phyloP scores from a whole-genome alignment of 1,284 basidiomycete genomes.

The Apiotrichum laibachii region DNA sequence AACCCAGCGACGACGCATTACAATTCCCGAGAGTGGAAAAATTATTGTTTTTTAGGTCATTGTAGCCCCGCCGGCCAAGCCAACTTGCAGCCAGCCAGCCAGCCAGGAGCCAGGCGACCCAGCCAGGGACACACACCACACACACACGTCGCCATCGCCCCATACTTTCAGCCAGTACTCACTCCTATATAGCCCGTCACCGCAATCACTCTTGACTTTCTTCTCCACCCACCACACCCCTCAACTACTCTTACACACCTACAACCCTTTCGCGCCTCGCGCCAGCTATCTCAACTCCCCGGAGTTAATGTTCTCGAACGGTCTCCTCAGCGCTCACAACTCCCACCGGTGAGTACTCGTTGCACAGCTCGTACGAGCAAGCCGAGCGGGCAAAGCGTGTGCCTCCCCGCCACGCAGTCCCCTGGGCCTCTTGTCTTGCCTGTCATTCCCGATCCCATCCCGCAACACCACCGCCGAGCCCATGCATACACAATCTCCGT shows the following conservation, averaged over 20 bases:
- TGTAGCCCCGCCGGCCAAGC: no score
- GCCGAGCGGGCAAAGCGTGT: neutral
- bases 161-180: no score
- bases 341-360: slow-evolving; percentile 38
- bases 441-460: no score
- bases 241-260: neutral
- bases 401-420: no score
- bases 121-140: no score
- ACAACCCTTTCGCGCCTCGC: slow-evolving; percentile 5
- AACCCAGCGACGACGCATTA: no score
- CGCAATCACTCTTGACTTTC: neutral
- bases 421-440: no score
- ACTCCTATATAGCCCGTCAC: neutral
- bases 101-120: no score
- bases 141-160: no score
- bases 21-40: no score
- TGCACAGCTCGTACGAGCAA: neutral
- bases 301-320: slow-evolving; percentile 48
- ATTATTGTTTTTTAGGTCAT: no score
- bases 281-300: slow-evolving; percentile 3
- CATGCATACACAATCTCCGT: neutral
- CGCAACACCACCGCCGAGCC: neutral
- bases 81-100: no score
- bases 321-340: slow-evolving; percentile 48
- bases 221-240: neutral